Base-by-base conservation (phyloP, 2,329 filamentous ascomycete species). In the Fonsecaea erecta region DNA sequence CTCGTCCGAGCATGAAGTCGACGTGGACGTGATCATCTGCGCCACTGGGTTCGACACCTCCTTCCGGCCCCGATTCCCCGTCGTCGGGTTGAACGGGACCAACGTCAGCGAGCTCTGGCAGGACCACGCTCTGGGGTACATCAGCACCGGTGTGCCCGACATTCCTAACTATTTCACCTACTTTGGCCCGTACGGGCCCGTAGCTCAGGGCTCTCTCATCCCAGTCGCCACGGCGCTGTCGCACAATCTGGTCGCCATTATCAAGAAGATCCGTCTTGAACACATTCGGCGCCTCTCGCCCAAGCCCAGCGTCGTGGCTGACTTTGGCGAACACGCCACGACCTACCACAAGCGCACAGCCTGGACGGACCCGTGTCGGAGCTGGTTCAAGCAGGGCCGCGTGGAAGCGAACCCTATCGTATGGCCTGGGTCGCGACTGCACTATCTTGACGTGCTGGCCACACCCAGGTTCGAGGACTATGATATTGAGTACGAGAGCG, bases 161-260 rank as follows among this genome's bases (percentile, higher is more conserved):
- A 34, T 34, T 7, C 32, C 32, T 11, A 34, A 34, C 32, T 34
- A 34, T 11, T 34, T 34, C 32, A 34, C 32, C 32, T 34, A 34
- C 9, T 11, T 34, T 2, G 32, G 32, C 2, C 32, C 32, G 6
- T 5, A 11, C 3, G 12, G 32, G 7, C 32, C 32, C 32, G 32
- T 34, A 11, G 32, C 6, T 2, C 6, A 5, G 32, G 32, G 32
- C 32, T 9, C 6, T 11, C 32, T 34, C 6, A 34, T 34, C 32
- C 78, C 78, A 1, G 70, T 80, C 0, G 77, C 79, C 70, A 77
- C 79, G 60, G 66, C 68, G 57, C 77, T 75, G 73, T 77, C 76
- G 3, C 56, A 71, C 18, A 76, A 79, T 69, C 75, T 79, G 63
- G 74, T 79, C 68, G 62, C 68, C 53, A 71, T 76, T 2, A 76